Base-by-base conservation (phyloP, 305 asterid genomes). In the Fraxinus xanthoxyloides region DNA sequence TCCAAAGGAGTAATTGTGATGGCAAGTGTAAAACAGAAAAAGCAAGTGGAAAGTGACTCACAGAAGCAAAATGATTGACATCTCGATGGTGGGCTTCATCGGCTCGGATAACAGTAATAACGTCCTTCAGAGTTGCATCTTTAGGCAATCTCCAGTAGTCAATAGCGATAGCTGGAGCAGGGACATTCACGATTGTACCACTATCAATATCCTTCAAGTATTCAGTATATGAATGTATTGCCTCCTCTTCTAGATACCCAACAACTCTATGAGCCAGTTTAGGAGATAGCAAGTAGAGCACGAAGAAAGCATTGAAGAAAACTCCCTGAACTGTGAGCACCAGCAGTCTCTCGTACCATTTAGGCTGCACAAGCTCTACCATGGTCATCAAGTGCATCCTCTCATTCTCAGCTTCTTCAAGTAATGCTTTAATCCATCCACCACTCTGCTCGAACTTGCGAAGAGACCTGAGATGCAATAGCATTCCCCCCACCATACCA, bases 321-420 rank as follows among this genome's bases (percentile, higher is more conserved):
- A 92, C 92, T 76, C 98, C 98, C 91, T 95, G 98, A 21, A 94
- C 99, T 0, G 91, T 77, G 72, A 95, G 93, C 79, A 95, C 99
- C 82, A 95, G 91, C 77, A 90, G 78, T 82, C 99, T 89, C 82
- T 95, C 99, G 4, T 95, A 91, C 99, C 98, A 95, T 84, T 87
- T 93, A 28, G 99, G 99, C 85, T 93, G 83, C 83, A 95, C 98
- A 51, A 95, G 97, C 87, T 95, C 99, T 38, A 93, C 97, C 99
- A 95, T 95, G 21, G 99, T 95, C 99, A 95, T 95, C 80, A 95
- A 87, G 85, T 95, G 99, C 98, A 95, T 95, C 87, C 99, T 92
- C 89, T 95, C 99, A 26, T 95, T 95, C 88, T 95, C 99, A 17
- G 99, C 99, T 88, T 95, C 99, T 86, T 95, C 99, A 0, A 95